Conservation (phyloP, 1,139 yeast genomes). For the Suhomyces chickasaworum region DNA sequence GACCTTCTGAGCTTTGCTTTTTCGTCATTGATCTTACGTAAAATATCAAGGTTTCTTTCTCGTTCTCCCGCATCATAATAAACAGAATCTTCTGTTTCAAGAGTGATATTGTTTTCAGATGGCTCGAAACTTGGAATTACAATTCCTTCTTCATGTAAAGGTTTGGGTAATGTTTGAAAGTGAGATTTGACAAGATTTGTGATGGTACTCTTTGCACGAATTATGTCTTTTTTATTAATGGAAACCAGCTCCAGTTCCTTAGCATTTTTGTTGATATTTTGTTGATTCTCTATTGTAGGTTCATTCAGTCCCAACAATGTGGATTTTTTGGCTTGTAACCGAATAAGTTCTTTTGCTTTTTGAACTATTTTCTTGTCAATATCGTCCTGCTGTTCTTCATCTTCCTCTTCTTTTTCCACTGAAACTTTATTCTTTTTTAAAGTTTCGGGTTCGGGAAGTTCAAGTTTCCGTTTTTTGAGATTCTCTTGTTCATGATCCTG, state of each 20-base stretch:
- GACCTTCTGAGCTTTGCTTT: constrained; percentile 43
- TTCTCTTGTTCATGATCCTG: constrained; percentile 38
- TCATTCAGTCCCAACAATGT: constrained; percentile 17
- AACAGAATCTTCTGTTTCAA: constrained; percentile 13
- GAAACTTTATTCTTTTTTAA: neutral
- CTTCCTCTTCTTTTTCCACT: constrained; percentile 22
- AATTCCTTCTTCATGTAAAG: constrained; percentile 28
- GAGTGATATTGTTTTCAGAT: constrained; percentile 23
- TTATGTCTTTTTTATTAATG: constrained; percentile 16
- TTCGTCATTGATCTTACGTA: constrained; percentile 32
- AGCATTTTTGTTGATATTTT: neutral
- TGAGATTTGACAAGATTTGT: constrained; percentile 16
- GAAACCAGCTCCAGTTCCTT: constrained; percentile 3
- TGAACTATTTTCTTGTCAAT: constrained; percentile 8
- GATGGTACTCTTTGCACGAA: neutral
- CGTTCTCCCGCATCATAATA: constrained; percentile 27
- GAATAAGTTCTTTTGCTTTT: constrained; percentile 21
- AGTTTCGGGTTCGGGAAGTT: constrained; percentile 50
- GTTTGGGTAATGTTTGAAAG: constrained; percentile 32
- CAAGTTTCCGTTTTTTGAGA: constrained; percentile 55
- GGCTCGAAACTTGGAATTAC: constrained; percentile 30
- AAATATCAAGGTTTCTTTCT: constrained; percentile 26
- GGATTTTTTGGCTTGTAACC: constrained; percentile 20
- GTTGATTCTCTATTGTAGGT: neutral
- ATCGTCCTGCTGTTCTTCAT: constrained; percentile 20